Percentiles rank a stretch among this genome's conserved stretches.
phyloP scores from a whole-genome alignment of 495 filamentous ascomycete genomes.

The Hypoxylon cercidicola region DNA sequence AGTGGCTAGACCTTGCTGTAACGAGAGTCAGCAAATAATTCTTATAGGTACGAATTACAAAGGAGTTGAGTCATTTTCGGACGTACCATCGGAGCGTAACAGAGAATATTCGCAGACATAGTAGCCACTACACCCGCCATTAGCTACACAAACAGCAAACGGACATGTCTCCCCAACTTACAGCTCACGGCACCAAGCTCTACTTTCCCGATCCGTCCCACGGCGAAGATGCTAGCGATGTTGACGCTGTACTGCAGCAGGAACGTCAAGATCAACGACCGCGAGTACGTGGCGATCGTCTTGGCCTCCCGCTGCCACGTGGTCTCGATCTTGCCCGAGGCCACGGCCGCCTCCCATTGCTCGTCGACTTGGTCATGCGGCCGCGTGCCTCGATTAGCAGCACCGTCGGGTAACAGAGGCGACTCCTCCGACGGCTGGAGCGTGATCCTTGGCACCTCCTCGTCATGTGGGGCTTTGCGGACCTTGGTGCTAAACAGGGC shows the following conservation, averaged over 20 bases:
- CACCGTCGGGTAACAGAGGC: slow-evolving; percentile 45
- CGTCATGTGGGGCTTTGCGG: slow-evolving; percentile 42
- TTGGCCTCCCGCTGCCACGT: slow-evolving; percentile 85
- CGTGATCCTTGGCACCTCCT: slow-evolving; percentile 46
- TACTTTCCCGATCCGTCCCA: slow-evolving; percentile 69
- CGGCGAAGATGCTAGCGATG: slow-evolving; percentile 73
- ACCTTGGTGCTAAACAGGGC: slow-evolving; percentile 59
- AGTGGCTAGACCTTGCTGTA: slow-evolving; percentile 70
- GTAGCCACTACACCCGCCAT: slow-evolving; percentile 59
- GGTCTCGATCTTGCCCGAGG: slow-evolving; percentile 77
- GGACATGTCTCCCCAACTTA: slow-evolving; percentile 25
- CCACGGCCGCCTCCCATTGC: slow-evolving; percentile 84
- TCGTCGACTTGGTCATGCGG: slow-evolving; percentile 55
- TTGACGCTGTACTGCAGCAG: slow-evolving; percentile 78
- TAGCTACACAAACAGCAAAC: slow-evolving; percentile 12
- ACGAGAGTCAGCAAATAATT: no score
- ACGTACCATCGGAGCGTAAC: slow-evolving; percentile 67
- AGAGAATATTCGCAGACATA: slow-evolving; percentile 80
- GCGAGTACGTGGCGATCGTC: slow-evolving; percentile 66
- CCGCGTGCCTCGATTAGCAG: slow-evolving; percentile 20
- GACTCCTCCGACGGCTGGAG: slow-evolving; percentile 53
- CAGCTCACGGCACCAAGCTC: slow-evolving; percentile 72
- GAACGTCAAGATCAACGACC: slow-evolving; percentile 73
- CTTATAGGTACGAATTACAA: no score
- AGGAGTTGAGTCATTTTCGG: no score